phyloP scores from a whole-genome alignment of 768 basidiomycete genomes.

The Agrocybe pediades region DNA sequence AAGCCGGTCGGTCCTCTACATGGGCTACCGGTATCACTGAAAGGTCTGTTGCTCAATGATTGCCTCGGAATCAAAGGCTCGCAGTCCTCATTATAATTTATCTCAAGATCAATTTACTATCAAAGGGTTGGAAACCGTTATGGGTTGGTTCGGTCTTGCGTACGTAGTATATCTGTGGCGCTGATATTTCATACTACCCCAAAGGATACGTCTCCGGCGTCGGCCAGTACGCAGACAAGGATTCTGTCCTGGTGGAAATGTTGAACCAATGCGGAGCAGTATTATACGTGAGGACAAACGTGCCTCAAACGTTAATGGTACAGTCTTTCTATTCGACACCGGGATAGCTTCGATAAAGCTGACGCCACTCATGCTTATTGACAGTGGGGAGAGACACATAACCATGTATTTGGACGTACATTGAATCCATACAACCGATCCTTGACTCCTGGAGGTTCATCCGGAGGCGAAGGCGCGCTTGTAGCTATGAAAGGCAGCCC shows the following conservation, averaged over 20 bases:
- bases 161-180: not conserved
- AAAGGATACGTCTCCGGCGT: constrained; percentile 76
- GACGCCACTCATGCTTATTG: not conserved
- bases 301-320: constrained; percentile 79
- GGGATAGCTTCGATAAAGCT: not conserved
- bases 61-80: not conserved
- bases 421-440: constrained; percentile 59
- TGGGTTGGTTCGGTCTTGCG: constrained; percentile 42
- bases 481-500: constrained; percentile 61
- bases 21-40: constrained; percentile 36
- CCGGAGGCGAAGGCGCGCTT: constrained; percentile 69
- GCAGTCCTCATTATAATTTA: constrained; percentile 15
- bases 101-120: constrained; percentile 70
- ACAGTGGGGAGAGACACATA: constrained; percentile 59
- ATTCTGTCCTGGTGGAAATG: constrained; percentile 66
- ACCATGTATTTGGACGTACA: constrained; percentile 65
- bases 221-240: constrained; percentile 58
- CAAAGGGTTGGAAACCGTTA: constrained; percentile 69
- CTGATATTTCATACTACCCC: not conserved
- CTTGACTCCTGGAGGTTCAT: constrained; percentile 63
- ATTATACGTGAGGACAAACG: constrained; percentile 69
- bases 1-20: constrained; percentile 71
- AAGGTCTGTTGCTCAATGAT: constrained; percentile 1
- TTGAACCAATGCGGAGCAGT: constrained; percentile 68
- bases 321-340: not conserved